Percentiles rank a stretch among this genome's conserved stretches.
phyloP scores from a whole-genome alignment of 371 early-diverging fungal species.

The Mucor velutinosus region DNA sequence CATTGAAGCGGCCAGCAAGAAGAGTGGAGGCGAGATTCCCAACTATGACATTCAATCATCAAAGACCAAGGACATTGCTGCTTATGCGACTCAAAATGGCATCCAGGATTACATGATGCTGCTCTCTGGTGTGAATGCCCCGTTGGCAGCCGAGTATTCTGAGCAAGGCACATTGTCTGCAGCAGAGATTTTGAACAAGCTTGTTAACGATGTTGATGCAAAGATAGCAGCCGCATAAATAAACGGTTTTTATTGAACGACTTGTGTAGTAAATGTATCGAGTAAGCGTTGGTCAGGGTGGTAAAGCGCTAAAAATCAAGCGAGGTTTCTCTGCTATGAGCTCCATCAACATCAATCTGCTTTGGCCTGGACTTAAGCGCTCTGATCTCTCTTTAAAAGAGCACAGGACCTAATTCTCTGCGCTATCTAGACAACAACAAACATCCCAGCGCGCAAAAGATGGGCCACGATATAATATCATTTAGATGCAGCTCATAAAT shows the following conservation, averaged over 20 bases:
- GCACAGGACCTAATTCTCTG: no score
- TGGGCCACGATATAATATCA: not conserved
- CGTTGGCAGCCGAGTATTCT: constrained; percentile 34
- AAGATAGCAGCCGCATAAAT: not conserved
- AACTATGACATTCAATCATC: constrained; percentile 45
- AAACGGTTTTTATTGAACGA: not conserved
- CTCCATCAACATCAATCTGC: no score
- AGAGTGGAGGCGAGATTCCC: constrained; percentile 20
- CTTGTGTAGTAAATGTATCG: no score
- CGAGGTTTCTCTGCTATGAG: no score
- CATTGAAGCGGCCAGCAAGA: constrained; percentile 17
- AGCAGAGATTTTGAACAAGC: constrained; percentile 29
- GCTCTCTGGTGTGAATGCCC: constrained; percentile 29
- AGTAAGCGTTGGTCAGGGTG: no score
- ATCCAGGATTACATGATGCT: constrained; percentile 38
- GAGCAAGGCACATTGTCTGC: constrained; percentile 37
- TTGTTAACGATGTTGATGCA: constrained; percentile 22
- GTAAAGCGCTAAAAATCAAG: no score
- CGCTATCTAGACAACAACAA: not conserved
- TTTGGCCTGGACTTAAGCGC: no score
- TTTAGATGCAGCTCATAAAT: not conserved
- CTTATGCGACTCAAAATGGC: constrained; percentile 28
- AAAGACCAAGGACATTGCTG: constrained; percentile 43
- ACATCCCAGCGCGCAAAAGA: not conserved
- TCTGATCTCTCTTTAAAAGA: no score